Evolutionary conservation across 495 filamentous ascomycete genomes (phyloP).

Genomic region (Entonaema liquescens): DNA sequence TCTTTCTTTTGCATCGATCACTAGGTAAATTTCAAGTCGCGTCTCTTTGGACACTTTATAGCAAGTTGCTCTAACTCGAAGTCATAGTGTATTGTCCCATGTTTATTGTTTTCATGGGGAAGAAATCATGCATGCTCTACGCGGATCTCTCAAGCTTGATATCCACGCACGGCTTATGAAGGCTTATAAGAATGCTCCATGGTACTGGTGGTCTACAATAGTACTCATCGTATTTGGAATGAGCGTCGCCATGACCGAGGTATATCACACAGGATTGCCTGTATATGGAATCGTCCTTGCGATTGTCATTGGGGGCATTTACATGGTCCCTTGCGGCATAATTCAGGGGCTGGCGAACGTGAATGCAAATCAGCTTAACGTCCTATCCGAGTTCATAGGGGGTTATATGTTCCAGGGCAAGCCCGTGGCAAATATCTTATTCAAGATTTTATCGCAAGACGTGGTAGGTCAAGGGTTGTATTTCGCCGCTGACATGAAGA

Average conservation of each 20-base stretch:
- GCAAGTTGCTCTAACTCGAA: slow-evolving; percentile 43
- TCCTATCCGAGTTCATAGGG: slow-evolving; percentile 46
- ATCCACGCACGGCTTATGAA: slow-evolving; percentile 44
- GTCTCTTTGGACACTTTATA: slow-evolving; percentile 15
- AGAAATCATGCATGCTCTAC: slow-evolving; percentile 38
- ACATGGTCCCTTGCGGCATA: slow-evolving; percentile 45
- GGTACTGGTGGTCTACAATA: slow-evolving; percentile 46
- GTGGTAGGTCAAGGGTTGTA: slow-evolving; percentile 45
- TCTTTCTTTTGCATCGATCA: slow-evolving; percentile 46
- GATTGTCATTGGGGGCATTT: slow-evolving; percentile 47
- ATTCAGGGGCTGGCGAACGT: slow-evolving; percentile 46
- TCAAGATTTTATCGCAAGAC: slow-evolving; percentile 43
- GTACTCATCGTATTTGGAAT: slow-evolving; percentile 37
- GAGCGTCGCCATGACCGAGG: slow-evolving; percentile 43
- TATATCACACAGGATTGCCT: slow-evolving; percentile 41
- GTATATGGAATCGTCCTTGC: slow-evolving; percentile 43
- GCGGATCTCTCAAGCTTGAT: slow-evolving; percentile 48
- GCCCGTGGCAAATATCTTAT: slow-evolving; percentile 43
- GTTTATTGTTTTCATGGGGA: slow-evolving; percentile 44
- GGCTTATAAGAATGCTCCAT: slow-evolving; percentile 37
- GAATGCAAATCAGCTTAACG: slow-evolving; percentile 42
- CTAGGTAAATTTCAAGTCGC: slow-evolving; percentile 50
- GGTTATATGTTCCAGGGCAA: slow-evolving; percentile 45
- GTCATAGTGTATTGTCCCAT: slow-evolving; percentile 44
- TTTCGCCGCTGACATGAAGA: slow-evolving; percentile 45